Evolutionary conservation across 2,329 filamentous ascomycete species (phyloP).

Genomic region (Fusarium sp.): DNA sequence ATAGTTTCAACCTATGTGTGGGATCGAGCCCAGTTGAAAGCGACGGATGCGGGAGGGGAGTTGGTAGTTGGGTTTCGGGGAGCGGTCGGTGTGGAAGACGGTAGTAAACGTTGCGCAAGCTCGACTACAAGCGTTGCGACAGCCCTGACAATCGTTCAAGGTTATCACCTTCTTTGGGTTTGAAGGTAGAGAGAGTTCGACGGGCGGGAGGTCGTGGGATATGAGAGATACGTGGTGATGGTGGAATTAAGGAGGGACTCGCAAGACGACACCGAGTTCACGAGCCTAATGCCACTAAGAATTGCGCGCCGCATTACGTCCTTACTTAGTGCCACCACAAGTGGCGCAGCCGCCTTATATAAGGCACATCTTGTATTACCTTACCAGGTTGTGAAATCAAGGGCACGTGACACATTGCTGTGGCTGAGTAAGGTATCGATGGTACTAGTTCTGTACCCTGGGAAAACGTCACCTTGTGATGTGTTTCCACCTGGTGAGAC

Average conservation of each 20-base stretch:
- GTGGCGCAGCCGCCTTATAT: constrained; percentile 44
- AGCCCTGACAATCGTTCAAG: constrained; percentile 5
- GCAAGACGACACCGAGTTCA: constrained; percentile 53
- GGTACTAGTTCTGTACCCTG: constrained; percentile 43
- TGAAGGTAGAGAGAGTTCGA: constrained; percentile 20
- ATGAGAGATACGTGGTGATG: constrained; percentile 48
- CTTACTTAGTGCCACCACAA: constrained; percentile 49
- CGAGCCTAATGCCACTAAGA: constrained; percentile 53
- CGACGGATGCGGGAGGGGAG: constrained; percentile 29
- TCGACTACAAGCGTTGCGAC: constrained; percentile 10
- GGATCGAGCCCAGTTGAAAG: constrained; percentile 31
- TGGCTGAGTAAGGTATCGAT: constrained; percentile 34
- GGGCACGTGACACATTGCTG: constrained; percentile 41
- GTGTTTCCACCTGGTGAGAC: constrained; percentile 10
- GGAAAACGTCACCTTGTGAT: constrained; percentile 46
- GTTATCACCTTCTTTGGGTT: constrained; percentile 5
- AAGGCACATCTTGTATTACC: neutral
- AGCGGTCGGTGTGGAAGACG: constrained; percentile 45
- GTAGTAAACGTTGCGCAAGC: constrained; percentile 32
- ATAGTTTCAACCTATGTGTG: constrained; percentile 24
- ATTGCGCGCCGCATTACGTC: constrained; percentile 46
- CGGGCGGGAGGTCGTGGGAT: constrained; percentile 30
- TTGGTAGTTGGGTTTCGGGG: constrained; percentile 32
- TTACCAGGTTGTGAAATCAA: neutral
- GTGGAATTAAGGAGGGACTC: constrained; percentile 53